Evolutionary conservation across 306 rosid species (phyloP).

Genomic region (Lagenaria siceraria): DNA sequence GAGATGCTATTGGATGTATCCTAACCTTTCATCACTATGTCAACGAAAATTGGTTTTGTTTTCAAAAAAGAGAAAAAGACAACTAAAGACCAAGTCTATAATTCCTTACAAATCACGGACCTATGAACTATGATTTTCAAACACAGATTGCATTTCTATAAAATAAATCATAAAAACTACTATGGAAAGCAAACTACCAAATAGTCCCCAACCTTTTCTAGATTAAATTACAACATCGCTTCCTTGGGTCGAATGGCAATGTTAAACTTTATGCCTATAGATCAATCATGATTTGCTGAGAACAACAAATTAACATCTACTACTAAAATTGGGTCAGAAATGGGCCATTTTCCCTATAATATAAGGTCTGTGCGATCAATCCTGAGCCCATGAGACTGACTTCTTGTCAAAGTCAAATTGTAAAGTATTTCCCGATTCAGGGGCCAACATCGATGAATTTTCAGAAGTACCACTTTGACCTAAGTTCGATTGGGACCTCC

Average conservation of each 20-base stretch:
- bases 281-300: not conserved
- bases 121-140: not conserved
- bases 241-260: not conserved
- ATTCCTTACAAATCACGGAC: too few species aligned
- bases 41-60: too few species aligned
- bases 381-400: not conserved
- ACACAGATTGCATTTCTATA: not conserved
- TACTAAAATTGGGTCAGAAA: not conserved
- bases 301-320: not conserved
- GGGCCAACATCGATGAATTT: not conserved
- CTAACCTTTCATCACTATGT: too few species aligned
- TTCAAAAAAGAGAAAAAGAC: too few species aligned
- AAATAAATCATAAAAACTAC: not conserved
- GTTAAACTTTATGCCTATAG: not conserved
- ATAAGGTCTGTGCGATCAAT: not conserved
- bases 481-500: not conserved
- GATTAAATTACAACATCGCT: not conserved
- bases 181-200: not conserved
- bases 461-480: not conserved
- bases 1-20: too few species aligned
- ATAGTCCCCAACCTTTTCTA: not conserved
- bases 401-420: not conserved
- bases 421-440: not conserved
- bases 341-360: not conserved
- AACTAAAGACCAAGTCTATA: too few species aligned